phyloP scores from a whole-genome alignment of 2,329 filamentous ascomycete species.

The Hypoxylon sp. region DNA sequence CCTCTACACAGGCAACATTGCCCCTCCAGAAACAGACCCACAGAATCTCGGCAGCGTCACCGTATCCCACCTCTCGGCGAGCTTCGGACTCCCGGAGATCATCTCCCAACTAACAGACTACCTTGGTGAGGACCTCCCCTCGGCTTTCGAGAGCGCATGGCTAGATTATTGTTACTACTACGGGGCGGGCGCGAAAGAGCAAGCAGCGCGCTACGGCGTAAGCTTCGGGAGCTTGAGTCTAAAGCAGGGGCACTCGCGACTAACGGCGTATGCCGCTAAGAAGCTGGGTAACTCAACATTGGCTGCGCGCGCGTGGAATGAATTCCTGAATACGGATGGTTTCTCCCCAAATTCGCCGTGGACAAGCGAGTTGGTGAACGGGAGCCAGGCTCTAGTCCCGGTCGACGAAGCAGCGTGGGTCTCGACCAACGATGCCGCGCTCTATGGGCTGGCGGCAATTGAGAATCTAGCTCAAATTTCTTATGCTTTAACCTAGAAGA shows the following conservation, averaged over 20 bases:
- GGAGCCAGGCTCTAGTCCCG: constrained; percentile 61
- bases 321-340: constrained; percentile 67
- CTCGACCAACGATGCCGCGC: constrained; percentile 69
- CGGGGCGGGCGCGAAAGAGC: constrained; percentile 64
- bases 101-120: constrained; percentile 69
- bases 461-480: constrained; percentile 65
- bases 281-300: constrained; percentile 62
- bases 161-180: constrained; percentile 74
- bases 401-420: constrained; percentile 72
- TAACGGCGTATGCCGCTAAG: constrained; percentile 68
- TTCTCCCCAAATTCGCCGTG: constrained; percentile 58
- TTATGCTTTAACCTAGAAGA: constrained; percentile 52
- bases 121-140: constrained; percentile 61
- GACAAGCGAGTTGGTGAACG: constrained; percentile 58
- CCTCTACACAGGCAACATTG: constrained; percentile 63
- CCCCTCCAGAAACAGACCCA: constrained; percentile 67
- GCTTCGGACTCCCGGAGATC: constrained; percentile 73
- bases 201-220: constrained; percentile 67
- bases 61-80: constrained; percentile 69
- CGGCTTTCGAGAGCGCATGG: constrained; percentile 68
- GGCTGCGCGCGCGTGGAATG: constrained; percentile 67
- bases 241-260: constrained; percentile 70
- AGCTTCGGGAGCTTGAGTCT: constrained; percentile 65
- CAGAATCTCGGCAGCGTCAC: constrained; percentile 66
- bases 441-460: constrained; percentile 71